Evolutionary conservation across 2,329 filamentous ascomycete genomes (phyloP).

Genomic region (Macrophomina pseudophaseolina): DNA sequence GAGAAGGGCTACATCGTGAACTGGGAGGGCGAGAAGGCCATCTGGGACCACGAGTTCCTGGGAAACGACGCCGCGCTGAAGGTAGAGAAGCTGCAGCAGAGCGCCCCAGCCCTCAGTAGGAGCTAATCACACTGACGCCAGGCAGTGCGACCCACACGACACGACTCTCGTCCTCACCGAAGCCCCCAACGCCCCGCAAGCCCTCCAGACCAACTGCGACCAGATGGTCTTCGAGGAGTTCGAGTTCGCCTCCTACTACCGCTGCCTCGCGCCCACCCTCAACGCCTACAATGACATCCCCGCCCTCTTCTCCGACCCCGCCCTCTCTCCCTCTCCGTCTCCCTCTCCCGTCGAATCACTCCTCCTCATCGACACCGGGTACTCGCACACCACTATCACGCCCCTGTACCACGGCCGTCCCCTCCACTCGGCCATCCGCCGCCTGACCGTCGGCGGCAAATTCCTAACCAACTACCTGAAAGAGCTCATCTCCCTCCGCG

Average conservation of each 20-base stretch:
- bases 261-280: constrained; percentile 73
- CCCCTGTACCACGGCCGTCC: constrained; percentile 82
- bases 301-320: constrained; percentile 68
- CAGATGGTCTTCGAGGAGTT: constrained; percentile 98
- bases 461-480: constrained; percentile 92
- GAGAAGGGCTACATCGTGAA: constrained; percentile 96
- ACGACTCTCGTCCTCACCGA: constrained; percentile 87
- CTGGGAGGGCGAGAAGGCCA: constrained; percentile 94
- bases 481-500: constrained; percentile 83
- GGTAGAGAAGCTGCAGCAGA: constrained; percentile 37
- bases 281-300: constrained; percentile 84
- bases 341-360: constrained; percentile 71
- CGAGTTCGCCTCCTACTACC: constrained; percentile 84
- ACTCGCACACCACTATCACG: constrained; percentile 90
- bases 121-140: constrained; percentile 13
- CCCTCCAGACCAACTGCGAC: constrained; percentile 86
- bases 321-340: constrained; percentile 54
- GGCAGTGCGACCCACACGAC: constrained; percentile 72
- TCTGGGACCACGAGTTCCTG: constrained; percentile 92
- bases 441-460: constrained; percentile 91
- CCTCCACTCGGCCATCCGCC: constrained; percentile 78
- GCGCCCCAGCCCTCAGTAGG: no score
- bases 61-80: constrained; percentile 67
- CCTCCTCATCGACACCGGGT: constrained; percentile 89
- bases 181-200: constrained; percentile 79